Base-by-base conservation (phyloP, 192 early-diverging fungal species). In the Funneliformis mosseae region DNA sequence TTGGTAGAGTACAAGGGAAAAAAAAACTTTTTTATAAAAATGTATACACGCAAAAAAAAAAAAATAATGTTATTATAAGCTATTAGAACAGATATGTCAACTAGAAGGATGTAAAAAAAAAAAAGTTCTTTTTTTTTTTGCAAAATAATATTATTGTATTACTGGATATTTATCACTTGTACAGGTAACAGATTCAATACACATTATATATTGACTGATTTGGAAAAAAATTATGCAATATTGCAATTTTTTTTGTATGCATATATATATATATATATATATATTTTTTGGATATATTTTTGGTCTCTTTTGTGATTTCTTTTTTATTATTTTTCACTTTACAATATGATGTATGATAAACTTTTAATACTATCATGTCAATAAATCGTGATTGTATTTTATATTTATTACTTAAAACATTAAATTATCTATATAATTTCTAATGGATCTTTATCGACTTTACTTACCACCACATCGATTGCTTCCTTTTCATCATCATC, bases 361-460 rank as follows among this genome's bases (percentile, higher is more conserved):
- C 46, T 48, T 48, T 48, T 48, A 48, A 48, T 48, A 48, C 46
- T 48, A 14, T 48, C 46, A 48, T 48, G 10, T 48, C 16, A 14
- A 48, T 14, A 14, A 48, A 48, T 14, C 16, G 16, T 48, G 46
- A 48, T n/a, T n/a, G n/a, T n/a, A n/a, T n/a, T n/a, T n/a, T n/a
- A n/a, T n/a, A n/a, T n/a, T n/a, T n/a, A n/a, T n/a, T n/a, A n/a
- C n/a, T n/a, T n/a, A n/a, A n/a, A n/a, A n/a, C n/a, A n/a, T n/a
- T n/a, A n/a, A n/a, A n/a, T n/a, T n/a, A n/a, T n/a, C n/a, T 85
- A 92, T 39, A 88, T 82, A 63, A 88, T 79, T 16, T 84, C 85
- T 43, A 97, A 85, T 4, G 97, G 97, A 83, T 98, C 97, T 70
- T 83, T 85, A 83, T 98, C 97, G 1, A 87, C 70, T 50, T 82